Percentiles rank a stretch among this genome's conserved stretches.
Conservation (phyloP, 441 rosid genomes). For the Omphalea diandra region DNA sequence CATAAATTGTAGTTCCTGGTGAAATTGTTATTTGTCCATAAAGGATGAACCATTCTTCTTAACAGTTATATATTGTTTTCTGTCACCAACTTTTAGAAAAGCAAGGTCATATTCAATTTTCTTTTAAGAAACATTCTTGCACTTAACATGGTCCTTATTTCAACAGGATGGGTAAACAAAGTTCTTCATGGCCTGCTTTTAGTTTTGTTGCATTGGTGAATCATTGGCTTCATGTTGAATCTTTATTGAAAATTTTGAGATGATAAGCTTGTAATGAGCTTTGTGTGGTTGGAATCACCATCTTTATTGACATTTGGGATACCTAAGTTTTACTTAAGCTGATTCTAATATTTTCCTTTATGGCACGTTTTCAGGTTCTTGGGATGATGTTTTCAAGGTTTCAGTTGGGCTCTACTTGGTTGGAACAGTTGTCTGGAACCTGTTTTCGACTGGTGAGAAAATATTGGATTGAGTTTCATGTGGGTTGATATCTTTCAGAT, state of each 20-base stretch:
- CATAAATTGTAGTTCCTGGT: background rate
- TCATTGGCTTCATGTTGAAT: constrained; percentile 1
- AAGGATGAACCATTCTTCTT: background rate
- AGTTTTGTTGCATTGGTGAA: background rate
- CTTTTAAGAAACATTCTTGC: background rate
- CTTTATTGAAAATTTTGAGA: background rate
- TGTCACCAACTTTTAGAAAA: constrained; percentile 9
- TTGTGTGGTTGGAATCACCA: background rate
- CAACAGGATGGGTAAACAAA: constrained; percentile 13
- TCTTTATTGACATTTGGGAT: background rate
- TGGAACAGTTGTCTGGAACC: constrained; percentile 83
- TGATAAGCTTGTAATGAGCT: background rate
- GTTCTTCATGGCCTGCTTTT: background rate
- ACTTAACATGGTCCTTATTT: constrained; percentile 2
- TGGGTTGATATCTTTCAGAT: constrained; percentile 10
- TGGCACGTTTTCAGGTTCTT: constrained; percentile 52
- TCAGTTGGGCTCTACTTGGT: constrained; percentile 84
- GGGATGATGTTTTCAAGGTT: constrained; percentile 89
- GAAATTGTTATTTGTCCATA: background rate
- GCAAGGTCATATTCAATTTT: background rate
- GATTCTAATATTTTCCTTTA: background rate
- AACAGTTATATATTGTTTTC: background rate
- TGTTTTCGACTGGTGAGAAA: constrained; percentile 90
- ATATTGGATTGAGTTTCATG: constrained; percentile 49
- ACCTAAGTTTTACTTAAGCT: background rate